These are phyloP conservation scores for Leptographium flavum DNA, from an alignment of 2,329 filamentous ascomycete species.

Conservation along the genomic window DNA sequence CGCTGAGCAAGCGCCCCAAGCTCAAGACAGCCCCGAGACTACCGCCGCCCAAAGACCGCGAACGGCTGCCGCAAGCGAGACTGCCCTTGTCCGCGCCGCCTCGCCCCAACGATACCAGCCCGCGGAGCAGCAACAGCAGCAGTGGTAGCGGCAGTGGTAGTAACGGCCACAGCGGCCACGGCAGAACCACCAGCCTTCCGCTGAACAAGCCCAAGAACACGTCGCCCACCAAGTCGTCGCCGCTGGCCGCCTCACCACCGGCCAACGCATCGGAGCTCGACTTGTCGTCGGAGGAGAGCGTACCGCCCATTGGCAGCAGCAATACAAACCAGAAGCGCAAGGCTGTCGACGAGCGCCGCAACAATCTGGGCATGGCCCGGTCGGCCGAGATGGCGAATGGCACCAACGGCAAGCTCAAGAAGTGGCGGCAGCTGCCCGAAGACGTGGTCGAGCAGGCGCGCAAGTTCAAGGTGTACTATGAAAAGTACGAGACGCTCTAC, in stretches of 20 bases:
- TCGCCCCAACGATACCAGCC: conserved; percentile 33
- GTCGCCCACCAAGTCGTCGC: conserved; percentile 48
- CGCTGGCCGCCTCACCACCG: conserved; percentile 49
- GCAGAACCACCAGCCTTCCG: background rate
- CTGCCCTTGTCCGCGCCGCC: background rate
- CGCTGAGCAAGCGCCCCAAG: conserved; percentile 44
- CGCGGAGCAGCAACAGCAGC: conserved; percentile 12
- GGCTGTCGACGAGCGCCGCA: conserved; percentile 11
- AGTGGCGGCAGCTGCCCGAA: conserved; percentile 22
- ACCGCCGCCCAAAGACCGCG: conserved; percentile 1
- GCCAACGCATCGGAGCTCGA: conserved; percentile 52
- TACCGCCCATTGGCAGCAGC: conserved; percentile 15
- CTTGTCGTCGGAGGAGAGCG: conserved; percentile 14
- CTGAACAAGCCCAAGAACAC: conserved; percentile 31
- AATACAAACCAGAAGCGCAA: conserved; percentile 29
- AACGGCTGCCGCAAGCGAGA: background rate
- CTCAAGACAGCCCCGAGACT: conserved; percentile 11
- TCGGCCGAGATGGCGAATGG: no score
- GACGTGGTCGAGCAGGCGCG: conserved; percentile 39
- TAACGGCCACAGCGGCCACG: background rate
- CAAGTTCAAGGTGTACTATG: conserved; percentile 41
- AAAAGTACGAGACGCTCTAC: conserved; percentile 42
- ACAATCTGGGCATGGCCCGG: conserved; percentile 7
- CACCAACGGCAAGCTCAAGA: conserved; percentile 7
- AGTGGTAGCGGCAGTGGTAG: background rate